Conservation (phyloP, 2,329 filamentous ascomycete species). For the Colletotrichum viniferum region DNA sequence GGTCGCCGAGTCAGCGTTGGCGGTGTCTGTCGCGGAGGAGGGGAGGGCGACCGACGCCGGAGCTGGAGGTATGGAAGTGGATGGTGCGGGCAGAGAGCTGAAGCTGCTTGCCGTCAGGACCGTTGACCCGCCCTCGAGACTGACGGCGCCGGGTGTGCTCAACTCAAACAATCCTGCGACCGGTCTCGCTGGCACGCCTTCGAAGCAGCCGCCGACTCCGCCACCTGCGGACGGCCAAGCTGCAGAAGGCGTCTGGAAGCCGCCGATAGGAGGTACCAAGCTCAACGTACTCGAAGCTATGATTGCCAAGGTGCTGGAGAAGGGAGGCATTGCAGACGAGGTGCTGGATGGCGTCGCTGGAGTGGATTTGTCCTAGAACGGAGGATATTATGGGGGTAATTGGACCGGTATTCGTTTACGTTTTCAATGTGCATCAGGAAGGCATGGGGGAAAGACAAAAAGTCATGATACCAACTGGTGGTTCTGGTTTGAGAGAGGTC, state of each 20-base stretch:
- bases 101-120: constrained; percentile 72
- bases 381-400: not conserved
- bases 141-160: constrained; percentile 74
- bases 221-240: constrained; percentile 57
- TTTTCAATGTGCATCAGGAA: not conserved
- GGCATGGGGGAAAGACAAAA: not conserved
- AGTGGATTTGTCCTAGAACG: constrained; percentile 67
- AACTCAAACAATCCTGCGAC: constrained; percentile 66
- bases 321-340: constrained; percentile 83
- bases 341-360: constrained; percentile 81
- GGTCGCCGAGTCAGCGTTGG: constrained; percentile 87
- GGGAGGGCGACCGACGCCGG: constrained; percentile 24
- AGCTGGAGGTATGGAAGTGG: constrained; percentile 43
- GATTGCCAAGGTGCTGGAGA: constrained; percentile 76
- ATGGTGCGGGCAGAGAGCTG: constrained; percentile 48
- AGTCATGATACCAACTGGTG: constrained; percentile 17
- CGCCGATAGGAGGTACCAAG: constrained; percentile 83
- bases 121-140: constrained; percentile 74
- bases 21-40: constrained; percentile 74
- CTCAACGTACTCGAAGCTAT: constrained; percentile 74
- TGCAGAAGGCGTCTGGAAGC: constrained; percentile 81
- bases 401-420: not conserved
- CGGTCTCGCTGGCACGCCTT: constrained; percentile 37
- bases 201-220: constrained; percentile 43
- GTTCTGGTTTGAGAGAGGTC: not conserved